Base-by-base conservation (phyloP, 2,329 filamentous ascomycete genomes). In the Trichophyton schoenleinii region DNA sequence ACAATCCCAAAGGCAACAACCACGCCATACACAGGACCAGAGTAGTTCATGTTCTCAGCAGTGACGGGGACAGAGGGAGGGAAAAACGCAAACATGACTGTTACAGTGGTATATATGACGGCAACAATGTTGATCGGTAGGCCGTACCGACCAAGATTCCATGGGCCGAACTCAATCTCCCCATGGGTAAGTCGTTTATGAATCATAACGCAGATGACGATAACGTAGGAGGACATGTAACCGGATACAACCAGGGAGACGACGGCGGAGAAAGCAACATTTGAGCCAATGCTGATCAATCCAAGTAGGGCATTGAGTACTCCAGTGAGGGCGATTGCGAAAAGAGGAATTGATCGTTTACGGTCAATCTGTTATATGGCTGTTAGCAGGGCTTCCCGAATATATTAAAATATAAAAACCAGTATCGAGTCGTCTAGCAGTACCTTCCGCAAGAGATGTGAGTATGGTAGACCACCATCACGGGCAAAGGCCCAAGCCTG, bases 391-490 rank as follows among this genome's bases (percentile, higher is more conserved):
- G 1, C 0, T 20, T 25, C 18, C 11, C 25, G 44, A 22, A 20
- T 13, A 9, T 28, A 7, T 6, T 7, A 31, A 31, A 6, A 31
- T 7, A 31, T 7, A 31, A 2, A 31, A 31, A 31, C 6, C 6
- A 28, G 6, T 6, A 28, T 31, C 6, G 28, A 31, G 28, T 52
- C 22, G 28, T 31, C 8, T 55, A 42, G 7, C 28, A 15, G 22
- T 18, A 58, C 55, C 41, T 31, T 58, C 42, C 55, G 18, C n/a
- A 58, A 42, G 5, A 58, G 7, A 15, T 58, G 34, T 28, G 73
- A 71, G 66, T 79, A 82, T 0, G 82, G 82, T 0, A 79, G 78
- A 0, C 81, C 82, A 22, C 75, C 70, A 66, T 84, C 80, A 15
- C 82, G 76, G 0, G 81, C 79, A 66, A 75, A 75, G 8, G 73